Percentiles rank a stretch among this genome's conserved stretches.
Evolutionary conservation across 2,329 filamentous ascomycete species (phyloP).

Genomic region (Colletotrichum tabaci): DNA sequence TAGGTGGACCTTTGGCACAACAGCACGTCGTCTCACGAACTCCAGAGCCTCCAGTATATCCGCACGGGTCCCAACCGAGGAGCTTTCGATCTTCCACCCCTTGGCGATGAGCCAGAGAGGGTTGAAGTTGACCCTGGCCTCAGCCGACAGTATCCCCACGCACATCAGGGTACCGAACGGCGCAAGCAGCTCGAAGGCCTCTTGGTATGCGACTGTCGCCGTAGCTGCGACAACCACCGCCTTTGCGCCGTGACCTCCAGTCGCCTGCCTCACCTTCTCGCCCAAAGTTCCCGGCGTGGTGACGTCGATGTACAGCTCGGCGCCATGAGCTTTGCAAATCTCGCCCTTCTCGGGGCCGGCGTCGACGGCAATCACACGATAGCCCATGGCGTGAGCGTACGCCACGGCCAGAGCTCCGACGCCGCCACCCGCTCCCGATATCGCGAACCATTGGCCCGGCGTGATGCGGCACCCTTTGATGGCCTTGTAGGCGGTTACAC

Average conservation of each 20-base stretch:
- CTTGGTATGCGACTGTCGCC: conserved; percentile 51
- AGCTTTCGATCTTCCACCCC: conserved; percentile 54
- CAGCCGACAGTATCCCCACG: conserved; percentile 53
- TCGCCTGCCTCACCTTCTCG: conserved; percentile 47
- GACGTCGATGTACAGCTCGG: conserved; percentile 57
- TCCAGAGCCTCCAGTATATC: conserved; percentile 59
- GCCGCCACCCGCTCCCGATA: conserved; percentile 58
- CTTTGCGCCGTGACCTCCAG: conserved; percentile 44
- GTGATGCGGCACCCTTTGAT: conserved; percentile 51
- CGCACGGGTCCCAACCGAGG: conserved; percentile 53
- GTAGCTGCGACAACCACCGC: conserved; percentile 53
- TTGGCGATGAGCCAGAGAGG: conserved; percentile 54
- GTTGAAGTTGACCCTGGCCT: conserved; percentile 47
- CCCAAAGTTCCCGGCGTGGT: conserved; percentile 43
- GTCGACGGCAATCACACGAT: conserved; percentile 57
- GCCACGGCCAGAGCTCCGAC: conserved; percentile 57
- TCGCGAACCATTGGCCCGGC: conserved; percentile 54
- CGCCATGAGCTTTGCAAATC: conserved; percentile 51
- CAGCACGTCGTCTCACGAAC: conserved; percentile 51
- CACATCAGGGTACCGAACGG: conserved; percentile 58
- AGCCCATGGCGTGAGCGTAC: conserved; percentile 60
- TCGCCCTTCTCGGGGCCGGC: conserved; percentile 50
- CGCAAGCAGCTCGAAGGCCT: conserved; percentile 52
- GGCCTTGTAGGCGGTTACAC: conserved; percentile 60
- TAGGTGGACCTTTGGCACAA: conserved; percentile 45